These are phyloP conservation scores for Musa balbisiana DNA, from an alignment of 202 grass and related monocot species.

Conservation along the genomic window DNA sequence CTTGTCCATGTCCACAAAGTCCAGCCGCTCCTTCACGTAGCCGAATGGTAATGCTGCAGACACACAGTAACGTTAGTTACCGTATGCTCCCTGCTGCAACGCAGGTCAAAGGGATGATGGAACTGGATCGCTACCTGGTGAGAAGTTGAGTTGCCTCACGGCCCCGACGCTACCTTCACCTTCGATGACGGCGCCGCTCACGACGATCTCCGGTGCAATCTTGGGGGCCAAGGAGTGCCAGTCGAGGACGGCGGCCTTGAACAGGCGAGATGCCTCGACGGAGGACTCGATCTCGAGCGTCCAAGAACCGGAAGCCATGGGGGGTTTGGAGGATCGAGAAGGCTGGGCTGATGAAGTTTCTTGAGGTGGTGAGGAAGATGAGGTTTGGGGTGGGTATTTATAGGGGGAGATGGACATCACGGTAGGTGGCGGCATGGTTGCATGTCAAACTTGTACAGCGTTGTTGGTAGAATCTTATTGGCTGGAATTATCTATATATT, in stretches of 20 bases:
- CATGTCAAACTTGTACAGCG: too few relatives aligned
- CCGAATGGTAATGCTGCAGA: slow-evolving; percentile 21
- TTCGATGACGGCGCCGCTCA: not conserved
- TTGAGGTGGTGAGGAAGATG: not conserved
- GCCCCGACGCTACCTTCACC: not conserved
- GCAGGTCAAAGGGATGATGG: not conserved
- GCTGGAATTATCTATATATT: too few relatives aligned
- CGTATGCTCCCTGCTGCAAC: not conserved
- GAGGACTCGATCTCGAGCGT: slow-evolving; percentile 20
- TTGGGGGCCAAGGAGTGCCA: slow-evolving; percentile 34
- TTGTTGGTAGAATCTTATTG: too few relatives aligned
- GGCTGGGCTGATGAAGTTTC: not conserved
- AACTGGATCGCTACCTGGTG: not conserved
- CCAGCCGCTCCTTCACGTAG: slow-evolving; percentile 24
- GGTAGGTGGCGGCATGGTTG: too few relatives aligned
- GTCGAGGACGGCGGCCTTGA: slow-evolving; percentile 27
- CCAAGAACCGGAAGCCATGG: slow-evolving; percentile 4
- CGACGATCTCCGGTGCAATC: slow-evolving; percentile 17
- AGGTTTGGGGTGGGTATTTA: too few relatives aligned
- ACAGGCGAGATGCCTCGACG: slow-evolving; percentile 8
- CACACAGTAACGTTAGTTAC: not conserved
- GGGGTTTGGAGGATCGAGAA: too few relatives aligned
- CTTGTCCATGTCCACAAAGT: slow-evolving; percentile 14
- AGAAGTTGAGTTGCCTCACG: slow-evolving; percentile 27
- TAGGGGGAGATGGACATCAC: too few relatives aligned